Percentiles rank a stretch among this genome's conserved stretches.
Evolutionary conservation across 1,284 basidiomycete species (phyloP).

Genomic region (Trametes versicolor): DNA sequence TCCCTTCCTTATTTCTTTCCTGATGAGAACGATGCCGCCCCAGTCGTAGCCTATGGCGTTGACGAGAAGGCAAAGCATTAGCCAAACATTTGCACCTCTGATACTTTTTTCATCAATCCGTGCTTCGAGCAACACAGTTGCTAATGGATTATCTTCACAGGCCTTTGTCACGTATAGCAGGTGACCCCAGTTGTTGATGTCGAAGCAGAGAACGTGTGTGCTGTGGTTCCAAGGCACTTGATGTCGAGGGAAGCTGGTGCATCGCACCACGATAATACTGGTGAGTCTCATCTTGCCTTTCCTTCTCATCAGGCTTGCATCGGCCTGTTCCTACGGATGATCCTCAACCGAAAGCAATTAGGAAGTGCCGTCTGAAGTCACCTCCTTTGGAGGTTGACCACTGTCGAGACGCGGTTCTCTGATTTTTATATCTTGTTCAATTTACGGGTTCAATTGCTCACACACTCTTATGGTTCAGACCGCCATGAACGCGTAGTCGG

Average conservation of each 20-base stretch:
- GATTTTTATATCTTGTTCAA: conserved; percentile 22
- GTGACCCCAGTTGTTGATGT: no score
- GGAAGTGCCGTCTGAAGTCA: conserved; percentile 49
- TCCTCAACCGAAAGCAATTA: conserved; percentile 48
- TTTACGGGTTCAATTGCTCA: neutral
- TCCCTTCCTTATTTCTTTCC: neutral
- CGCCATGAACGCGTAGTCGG: no score
- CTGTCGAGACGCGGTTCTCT: conserved; percentile 50
- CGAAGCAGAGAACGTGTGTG: no score
- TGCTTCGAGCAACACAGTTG: neutral
- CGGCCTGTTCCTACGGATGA: conserved; percentile 36
- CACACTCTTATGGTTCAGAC: neutral
- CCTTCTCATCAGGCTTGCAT: neutral
- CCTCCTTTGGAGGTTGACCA: conserved; percentile 39
- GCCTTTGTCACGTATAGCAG: neutral
- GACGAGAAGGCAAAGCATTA: conserved; percentile 49
- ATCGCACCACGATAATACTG: no score
- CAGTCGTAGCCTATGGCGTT: conserved; percentile 46
- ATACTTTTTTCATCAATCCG: conserved; percentile 16
- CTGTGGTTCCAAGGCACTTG: no score
- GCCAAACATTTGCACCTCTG: conserved; percentile 48
- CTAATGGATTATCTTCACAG: conserved; percentile 22
- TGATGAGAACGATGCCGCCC: conserved; percentile 49
- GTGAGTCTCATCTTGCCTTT: conserved; percentile 18
- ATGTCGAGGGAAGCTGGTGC: no score